Evolutionary conservation across 306 rosid genomes (phyloP).

Genomic region (Pueraria montana): DNA sequence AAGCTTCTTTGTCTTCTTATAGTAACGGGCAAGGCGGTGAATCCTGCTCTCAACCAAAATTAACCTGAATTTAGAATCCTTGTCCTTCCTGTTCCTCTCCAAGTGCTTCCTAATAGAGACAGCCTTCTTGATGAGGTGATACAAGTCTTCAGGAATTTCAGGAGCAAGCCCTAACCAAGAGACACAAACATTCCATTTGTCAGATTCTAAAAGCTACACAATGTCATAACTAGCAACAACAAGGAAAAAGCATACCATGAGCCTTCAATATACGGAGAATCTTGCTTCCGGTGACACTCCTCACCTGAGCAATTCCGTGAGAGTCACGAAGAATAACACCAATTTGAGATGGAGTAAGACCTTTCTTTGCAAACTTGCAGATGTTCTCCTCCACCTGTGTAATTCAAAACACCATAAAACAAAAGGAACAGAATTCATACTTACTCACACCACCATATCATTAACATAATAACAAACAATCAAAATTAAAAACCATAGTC

Average conservation of each 20-base stretch:
- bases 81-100: constrained; percentile 88
- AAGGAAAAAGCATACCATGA: constrained; percentile 64
- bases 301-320: constrained; percentile 85
- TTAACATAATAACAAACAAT: not conserved
- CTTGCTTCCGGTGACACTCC: constrained; percentile 79
- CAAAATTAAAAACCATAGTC: not conserved
- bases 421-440: not conserved
- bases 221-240: not conserved
- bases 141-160: constrained; percentile 84
- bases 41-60: too few species aligned
- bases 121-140: constrained; percentile 85
- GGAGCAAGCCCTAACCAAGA: constrained; percentile 76
- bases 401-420: not conserved
- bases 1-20: constrained; percentile 87
- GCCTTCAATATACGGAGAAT: constrained; percentile 83
- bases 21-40: constrained; percentile 81
- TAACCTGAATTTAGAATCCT: too few species aligned
- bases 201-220: not conserved
- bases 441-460: not conserved
- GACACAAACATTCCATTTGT: not conserved
- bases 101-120: constrained; percentile 83
- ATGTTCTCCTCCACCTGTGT: constrained; percentile 81
- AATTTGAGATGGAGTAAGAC: constrained; percentile 83
- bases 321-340: constrained; percentile 94
- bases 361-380: constrained; percentile 92